phyloP scores from a whole-genome alignment of 2,329 filamentous ascomycete species.

The Ophiocordyceps camponoti-leonardi region DNA sequence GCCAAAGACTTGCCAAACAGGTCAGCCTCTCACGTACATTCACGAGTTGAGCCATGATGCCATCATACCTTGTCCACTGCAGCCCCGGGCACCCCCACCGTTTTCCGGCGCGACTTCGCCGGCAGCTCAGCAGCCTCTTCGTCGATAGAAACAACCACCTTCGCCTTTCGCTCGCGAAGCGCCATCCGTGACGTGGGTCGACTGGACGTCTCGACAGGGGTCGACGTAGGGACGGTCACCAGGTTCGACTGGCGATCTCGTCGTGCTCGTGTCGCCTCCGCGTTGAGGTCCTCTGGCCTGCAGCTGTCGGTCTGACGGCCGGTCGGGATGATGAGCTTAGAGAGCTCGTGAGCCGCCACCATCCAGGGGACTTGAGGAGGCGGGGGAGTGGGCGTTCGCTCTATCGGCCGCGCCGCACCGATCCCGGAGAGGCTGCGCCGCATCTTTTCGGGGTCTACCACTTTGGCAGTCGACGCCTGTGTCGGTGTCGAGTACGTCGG shows the following conservation, averaged over 20 bases:
- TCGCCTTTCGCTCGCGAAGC: slow-evolving; percentile 52
- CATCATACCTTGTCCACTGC: slow-evolving; percentile 12
- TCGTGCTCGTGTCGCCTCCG: slow-evolving; percentile 44
- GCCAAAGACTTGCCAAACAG: slow-evolving; percentile 12
- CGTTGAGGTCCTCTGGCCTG: slow-evolving; percentile 61
- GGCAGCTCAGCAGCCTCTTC: slow-evolving; percentile 17
- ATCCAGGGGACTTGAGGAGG: slow-evolving; percentile 76
- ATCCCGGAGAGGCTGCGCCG: slow-evolving; percentile 45
- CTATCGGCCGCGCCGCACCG: slow-evolving; percentile 7
- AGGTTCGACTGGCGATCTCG: slow-evolving; percentile 45
- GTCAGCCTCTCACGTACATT: background rate
- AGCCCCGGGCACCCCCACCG: slow-evolving; percentile 31
- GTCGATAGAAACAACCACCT: slow-evolving; percentile 33
- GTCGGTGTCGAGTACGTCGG: slow-evolving; percentile 79
- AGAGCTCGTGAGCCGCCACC: slow-evolving; percentile 66
- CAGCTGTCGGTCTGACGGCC: slow-evolving; percentile 61
- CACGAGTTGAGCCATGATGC: background rate
- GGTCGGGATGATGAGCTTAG: slow-evolving; percentile 62
- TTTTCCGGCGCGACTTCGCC: slow-evolving; percentile 37
- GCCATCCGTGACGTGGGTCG: slow-evolving; percentile 47
- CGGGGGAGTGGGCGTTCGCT: slow-evolving; percentile 42
- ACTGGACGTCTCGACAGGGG: slow-evolving; percentile 13
- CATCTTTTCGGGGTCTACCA: slow-evolving; percentile 49
- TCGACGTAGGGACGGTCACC: slow-evolving; percentile 8
- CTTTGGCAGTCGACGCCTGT: slow-evolving; percentile 70